Conservation (phyloP, 306 rosid species). For the Hippophae gyantsensis region DNA sequence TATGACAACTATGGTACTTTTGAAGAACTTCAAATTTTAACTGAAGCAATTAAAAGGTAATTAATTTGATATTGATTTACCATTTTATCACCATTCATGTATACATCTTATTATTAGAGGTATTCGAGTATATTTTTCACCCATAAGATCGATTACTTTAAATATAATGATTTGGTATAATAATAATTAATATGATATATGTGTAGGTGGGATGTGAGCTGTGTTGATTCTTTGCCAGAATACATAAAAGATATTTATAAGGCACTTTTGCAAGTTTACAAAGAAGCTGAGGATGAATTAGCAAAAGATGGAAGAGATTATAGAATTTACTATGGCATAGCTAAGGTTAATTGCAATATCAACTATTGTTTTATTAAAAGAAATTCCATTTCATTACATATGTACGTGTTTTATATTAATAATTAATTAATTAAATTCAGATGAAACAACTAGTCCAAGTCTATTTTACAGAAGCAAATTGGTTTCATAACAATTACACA, state of each 20-base stretch:
- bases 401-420: not conserved
- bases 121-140: no score
- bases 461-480: slow-evolving; percentile 25
- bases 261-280: slow-evolving; percentile 6
- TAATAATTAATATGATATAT: not conserved
- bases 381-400: no score
- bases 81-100: no score
- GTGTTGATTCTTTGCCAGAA: not conserved
- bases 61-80: not conserved
- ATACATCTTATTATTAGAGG: no score
- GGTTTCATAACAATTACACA: slow-evolving; percentile 23
- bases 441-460: slow-evolving; percentile 18
- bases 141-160: no score
- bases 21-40: slow-evolving; percentile 36
- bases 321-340: slow-evolving; percentile 6
- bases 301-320: slow-evolving; percentile 11
- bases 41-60: slow-evolving; percentile 29
- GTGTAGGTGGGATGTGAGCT: slow-evolving; percentile 11
- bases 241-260: slow-evolving; percentile 13
- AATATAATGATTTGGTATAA: no score
- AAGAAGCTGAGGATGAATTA: slow-evolving; percentile 13
- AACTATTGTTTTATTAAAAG: no score
- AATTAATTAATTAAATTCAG: not conserved
- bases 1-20: slow-evolving; percentile 32
- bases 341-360: not conserved